These are phyloP conservation scores for Russula compacta DNA, from an alignment of 768 basidiomycete species.

Conservation along the genomic window DNA sequence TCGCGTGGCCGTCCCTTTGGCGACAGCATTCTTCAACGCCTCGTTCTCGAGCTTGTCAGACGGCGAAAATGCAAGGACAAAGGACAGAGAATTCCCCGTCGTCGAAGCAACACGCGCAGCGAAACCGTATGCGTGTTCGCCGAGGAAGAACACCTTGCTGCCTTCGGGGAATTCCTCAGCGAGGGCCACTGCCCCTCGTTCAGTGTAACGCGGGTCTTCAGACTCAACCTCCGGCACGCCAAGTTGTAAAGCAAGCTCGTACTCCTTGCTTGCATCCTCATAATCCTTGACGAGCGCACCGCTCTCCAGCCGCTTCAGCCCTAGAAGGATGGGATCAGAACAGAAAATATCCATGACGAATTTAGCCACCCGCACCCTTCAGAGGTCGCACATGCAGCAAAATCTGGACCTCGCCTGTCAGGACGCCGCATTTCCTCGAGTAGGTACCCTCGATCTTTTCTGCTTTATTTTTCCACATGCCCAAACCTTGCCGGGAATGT, in stretches of 20 bases:
- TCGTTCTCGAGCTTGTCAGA: constrained; percentile 73
- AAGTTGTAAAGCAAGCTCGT: constrained; percentile 83
- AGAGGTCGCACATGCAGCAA: constrained; percentile 84
- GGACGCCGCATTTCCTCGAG: constrained; percentile 82
- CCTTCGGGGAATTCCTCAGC: constrained; percentile 85
- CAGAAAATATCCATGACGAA: not conserved
- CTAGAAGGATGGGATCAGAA: constrained; percentile 31
- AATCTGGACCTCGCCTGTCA: constrained; percentile 73
- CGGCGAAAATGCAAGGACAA: constrained; percentile 88
- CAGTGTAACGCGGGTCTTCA: constrained; percentile 83
- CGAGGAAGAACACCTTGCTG: constrained; percentile 91
- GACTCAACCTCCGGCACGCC: constrained; percentile 68
- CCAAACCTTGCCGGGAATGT: constrained; percentile 58
- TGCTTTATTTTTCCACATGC: constrained; percentile 71
- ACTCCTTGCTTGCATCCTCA: constrained; percentile 71
- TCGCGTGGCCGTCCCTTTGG: constrained; percentile 35
- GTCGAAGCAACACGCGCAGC: constrained; percentile 83
- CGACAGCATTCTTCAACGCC: constrained; percentile 64
- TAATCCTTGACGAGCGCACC: constrained; percentile 96
- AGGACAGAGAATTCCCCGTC: constrained; percentile 59
- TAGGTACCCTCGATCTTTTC: constrained; percentile 77
- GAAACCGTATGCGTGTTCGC: constrained; percentile 90
- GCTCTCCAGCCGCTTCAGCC: constrained; percentile 79
- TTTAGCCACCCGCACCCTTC: constrained; percentile 50
- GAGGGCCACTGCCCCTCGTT: constrained; percentile 72